Evolutionary conservation across 306 rosid genomes (phyloP), one percentile per base, ranked within the genome.

Genomic region (Castanea mollissima): DNA sequence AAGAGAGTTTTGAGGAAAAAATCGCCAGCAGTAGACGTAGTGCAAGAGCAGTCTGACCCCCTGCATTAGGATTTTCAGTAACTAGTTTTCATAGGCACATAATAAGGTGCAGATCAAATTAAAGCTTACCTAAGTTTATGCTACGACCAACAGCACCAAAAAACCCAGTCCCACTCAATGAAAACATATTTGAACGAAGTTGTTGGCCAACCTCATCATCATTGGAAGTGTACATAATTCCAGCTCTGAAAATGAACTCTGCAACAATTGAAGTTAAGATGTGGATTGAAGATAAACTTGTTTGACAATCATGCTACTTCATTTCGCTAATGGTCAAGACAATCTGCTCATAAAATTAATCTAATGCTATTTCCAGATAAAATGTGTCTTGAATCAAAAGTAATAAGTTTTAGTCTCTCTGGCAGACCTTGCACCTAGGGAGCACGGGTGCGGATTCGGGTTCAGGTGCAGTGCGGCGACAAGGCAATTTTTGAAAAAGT

Each of bases 1-100:
- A 90, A 54, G 96, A 91, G 73, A 95, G 76, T 86, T 91, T 91
- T 57, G 97, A 91, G 55, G 97, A 92, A 85, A 95, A 91, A 76
- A 87, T 82, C 2, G 98, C 97, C 89, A 95, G 85, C 63, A 95
- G 98, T 56, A 89, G 76, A 49, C 97, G 91, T 55, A 92, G 86
- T 32, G 99, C 99, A 56, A 95, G 89, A 80, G 98, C 97, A 71
- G 94, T 87, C 83, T 90, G 98, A 71, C 97, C 93, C 80, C 98
- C 99, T 95, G 85, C 58, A 83, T 70, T 79, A 38, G 80, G 71
- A 81, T 23, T 67, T 78, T 58, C 54, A 74, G 34, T 74, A 69
- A 60, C 58, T 57, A 35, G 52, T 21, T 25, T 74, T 69, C 41
- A 23, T 72, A 68, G 25, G 41, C 20, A 25, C 19, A 29, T 32